These are phyloP conservation scores for Saccharum hybrid DNA, from an alignment of 202 grass and related monocot genomes.

Conservation along the genomic window DNA sequence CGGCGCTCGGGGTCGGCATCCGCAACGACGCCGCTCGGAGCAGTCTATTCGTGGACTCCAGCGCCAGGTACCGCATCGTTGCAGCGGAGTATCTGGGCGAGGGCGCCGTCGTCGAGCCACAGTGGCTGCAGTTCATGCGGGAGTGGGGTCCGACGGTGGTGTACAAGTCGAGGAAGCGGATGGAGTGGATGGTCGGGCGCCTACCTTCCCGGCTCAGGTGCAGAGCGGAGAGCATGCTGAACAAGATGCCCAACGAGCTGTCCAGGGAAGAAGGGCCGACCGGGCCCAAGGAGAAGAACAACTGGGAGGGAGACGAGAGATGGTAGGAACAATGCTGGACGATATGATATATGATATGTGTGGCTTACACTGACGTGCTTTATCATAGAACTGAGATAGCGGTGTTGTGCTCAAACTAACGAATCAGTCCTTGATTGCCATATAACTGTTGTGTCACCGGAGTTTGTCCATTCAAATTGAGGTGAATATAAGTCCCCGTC, in stretches of 20 bases:
- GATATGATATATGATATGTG: not conserved
- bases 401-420: not conserved
- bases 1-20: conserved; percentile 55
- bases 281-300: no score
- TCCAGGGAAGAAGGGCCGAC: no score
- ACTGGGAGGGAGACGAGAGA: no score
- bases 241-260: no score
- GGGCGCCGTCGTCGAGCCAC: conserved; percentile 49
- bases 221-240: no score
- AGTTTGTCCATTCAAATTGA: not conserved
- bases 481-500: no score
- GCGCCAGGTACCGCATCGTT: conserved; percentile 52
- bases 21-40: conserved; percentile 63
- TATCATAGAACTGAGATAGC: not conserved
- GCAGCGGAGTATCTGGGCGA: conserved; percentile 43
- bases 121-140: conserved; percentile 79
- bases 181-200: conserved; percentile 43
- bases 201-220: no score
- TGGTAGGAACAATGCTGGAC: not conserved
- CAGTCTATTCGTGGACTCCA: conserved; percentile 51
- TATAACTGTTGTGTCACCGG: not conserved
- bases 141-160: conserved; percentile 74
- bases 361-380: not conserved
- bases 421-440: not conserved
- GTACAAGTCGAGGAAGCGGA: conserved; percentile 56